These are phyloP conservation scores for Glutinoglossum americanum DNA, from an alignment of 495 filamentous ascomycete genomes.

Conservation along the genomic window DNA sequence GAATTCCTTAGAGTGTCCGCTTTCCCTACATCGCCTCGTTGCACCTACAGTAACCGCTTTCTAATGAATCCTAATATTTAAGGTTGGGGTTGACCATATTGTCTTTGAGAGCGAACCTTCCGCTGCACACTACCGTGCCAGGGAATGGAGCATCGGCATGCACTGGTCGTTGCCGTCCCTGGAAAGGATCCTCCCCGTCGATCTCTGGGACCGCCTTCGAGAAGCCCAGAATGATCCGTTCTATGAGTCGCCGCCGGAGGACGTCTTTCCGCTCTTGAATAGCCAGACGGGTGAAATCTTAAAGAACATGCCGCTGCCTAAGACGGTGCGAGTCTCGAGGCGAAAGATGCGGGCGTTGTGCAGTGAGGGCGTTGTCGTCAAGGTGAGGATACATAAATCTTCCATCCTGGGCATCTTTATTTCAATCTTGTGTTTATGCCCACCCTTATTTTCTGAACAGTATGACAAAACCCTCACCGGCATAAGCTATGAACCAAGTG, in stretches of 20 bases:
- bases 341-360: slow-evolving; percentile 6
- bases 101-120: not conserved
- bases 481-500: slow-evolving; percentile 2
- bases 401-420: too few species aligned
- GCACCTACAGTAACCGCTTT: too few species aligned
- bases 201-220: not conserved
- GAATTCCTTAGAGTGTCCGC: not conserved
- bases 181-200: not conserved
- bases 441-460: not conserved
- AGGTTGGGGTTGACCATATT: not conserved
- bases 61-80: too few species aligned
- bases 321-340: slow-evolving; percentile 3
- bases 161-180: not conserved
- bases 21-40: not conserved
- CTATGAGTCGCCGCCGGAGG: not conserved
- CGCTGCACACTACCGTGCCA: not conserved
- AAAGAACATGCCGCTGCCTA: slow-evolving; percentile 2
- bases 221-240: not conserved
- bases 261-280: slow-evolving; percentile 4
- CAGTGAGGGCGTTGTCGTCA: slow-evolving; percentile 1
- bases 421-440: not conserved
- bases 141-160: slow-evolving; percentile 2
- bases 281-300: slow-evolving; percentile 8
- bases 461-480: slow-evolving; percentile 6
- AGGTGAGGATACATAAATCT: not conserved